Percentiles rank a stretch among this genome's conserved stretches.
Evolutionary conservation across 495 filamentous ascomycete genomes (phyloP).

Genomic region (Podospora australis): DNA sequence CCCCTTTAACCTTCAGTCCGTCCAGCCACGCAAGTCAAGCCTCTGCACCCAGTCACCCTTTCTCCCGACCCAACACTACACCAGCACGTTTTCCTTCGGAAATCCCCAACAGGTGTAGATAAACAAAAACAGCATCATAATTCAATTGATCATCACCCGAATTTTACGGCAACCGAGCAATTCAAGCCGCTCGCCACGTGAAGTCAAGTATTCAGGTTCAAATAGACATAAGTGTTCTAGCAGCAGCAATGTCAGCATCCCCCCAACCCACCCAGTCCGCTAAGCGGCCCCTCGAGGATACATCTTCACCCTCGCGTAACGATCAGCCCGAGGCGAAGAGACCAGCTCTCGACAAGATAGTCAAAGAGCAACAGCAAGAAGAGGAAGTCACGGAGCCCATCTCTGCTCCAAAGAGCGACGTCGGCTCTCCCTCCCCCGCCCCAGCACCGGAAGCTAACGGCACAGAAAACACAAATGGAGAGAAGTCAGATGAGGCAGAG

Average conservation of each 20-base stretch:
- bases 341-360: conserved; percentile 87
- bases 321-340: conserved; percentile 97
- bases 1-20: neutral
- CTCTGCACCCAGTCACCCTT: conserved; percentile 15
- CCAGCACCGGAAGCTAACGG: conserved; percentile 33
- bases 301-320: conserved; percentile 85
- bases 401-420: conserved; percentile 34
- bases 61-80: conserved; percentile 46
- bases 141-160: conserved; percentile 50
- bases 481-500: conserved; percentile 51
- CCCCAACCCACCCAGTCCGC: conserved; percentile 51
- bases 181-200: conserved; percentile 21
- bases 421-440: conserved; percentile 14
- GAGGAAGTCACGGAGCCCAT: conserved; percentile 34
- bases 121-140: conserved; percentile 31
- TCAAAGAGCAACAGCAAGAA: conserved; percentile 41
- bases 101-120: conserved; percentile 75
- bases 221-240: too few species aligned
- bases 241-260: conserved; percentile 50
- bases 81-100: conserved; percentile 90
- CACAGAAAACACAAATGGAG: conserved; percentile 42
- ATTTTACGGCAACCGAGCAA: conserved; percentile 15
- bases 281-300: conserved; percentile 95
- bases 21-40: conserved; percentile 2
- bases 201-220: too few species aligned